Evolutionary conservation across 495 filamentous ascomycete species (phyloP), one percentile per base, ranked within the genome.

Genomic region (Talaromyces proteolyticus): DNA sequence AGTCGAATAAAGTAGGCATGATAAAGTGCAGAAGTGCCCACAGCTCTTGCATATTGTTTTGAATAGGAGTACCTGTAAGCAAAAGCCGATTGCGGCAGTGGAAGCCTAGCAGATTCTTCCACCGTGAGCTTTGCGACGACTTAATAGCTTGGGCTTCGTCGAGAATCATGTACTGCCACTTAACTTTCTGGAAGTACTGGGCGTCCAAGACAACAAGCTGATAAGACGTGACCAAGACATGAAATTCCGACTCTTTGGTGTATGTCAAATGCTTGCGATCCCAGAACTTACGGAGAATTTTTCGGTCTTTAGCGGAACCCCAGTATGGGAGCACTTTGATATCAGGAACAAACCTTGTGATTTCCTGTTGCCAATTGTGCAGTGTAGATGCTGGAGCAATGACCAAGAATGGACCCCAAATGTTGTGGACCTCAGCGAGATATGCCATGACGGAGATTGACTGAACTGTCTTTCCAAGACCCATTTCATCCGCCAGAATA

Each of bases 361-460:
- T 96, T 67, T 98, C 93, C 68, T 98, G 93, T 64, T 97, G 90
- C 93, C 93, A 98, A 57, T 98, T 98, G 81, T 98, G 93, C 25
- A 98, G 73, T 5, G 93, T 98, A 1, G 92, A 96, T 3, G 93
- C 88, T 2, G 93, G 93, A 5, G 93, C 94, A 59, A 98, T 92
- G 57, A 98, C 93, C 39, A 98, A 69, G 77, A 96, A 98, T 1
- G 93, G 93, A 25, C 93, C 93, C 93, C 93, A 98, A 62, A 98
- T 96, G 56, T 95, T 90, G 72, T 98, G 88, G 52, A 86, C 84
- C 68, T 98, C 94, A 8, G 93, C 93, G 17, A 98, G 85, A 64
- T 98, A 97, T 12, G 90, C 91, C 94, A 98, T 97, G 53, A 98
- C 94, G 3, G 93, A 97, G 51, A 98, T 98, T 5, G 91, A 96